Evolutionary conservation across 1,284 basidiomycete species (phyloP).

Genomic region (Malassezia obtusa): DNA sequence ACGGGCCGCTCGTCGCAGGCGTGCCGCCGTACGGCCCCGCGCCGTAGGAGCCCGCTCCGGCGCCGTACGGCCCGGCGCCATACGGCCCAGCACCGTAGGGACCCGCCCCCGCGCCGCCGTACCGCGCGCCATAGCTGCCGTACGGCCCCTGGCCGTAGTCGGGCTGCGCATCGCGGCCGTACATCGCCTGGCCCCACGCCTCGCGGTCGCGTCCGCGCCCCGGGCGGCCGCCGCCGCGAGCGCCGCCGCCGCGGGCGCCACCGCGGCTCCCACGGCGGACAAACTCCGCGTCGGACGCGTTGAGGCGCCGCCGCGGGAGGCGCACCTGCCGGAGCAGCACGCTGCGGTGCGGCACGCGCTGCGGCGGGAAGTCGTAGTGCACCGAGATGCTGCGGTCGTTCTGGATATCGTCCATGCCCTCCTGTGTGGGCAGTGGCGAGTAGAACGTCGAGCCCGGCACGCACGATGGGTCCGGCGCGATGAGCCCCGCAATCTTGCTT

Average conservation of each 20-base stretch:
- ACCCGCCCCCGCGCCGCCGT: conserved; percentile 1
- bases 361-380: conserved; percentile 78
- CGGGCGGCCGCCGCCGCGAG: conserved; percentile 19
- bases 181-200: neutral
- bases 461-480: conserved; percentile 74
- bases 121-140: neutral
- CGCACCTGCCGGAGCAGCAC: conserved; percentile 68
- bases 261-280: conserved; percentile 51
- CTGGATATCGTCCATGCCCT: conserved; percentile 60
- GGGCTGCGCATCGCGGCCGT: conserved; percentile 10
- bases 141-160: conserved; percentile 14
- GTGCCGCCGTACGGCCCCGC: conserved; percentile 16
- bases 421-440: conserved; percentile 56
- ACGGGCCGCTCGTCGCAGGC: no score
- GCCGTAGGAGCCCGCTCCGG: neutral
- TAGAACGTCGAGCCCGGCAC: conserved; percentile 84
- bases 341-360: conserved; percentile 73
- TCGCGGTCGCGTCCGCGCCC: conserved; percentile 9
- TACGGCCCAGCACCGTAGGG: neutral
- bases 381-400: conserved; percentile 79
- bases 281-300: conserved; percentile 63
- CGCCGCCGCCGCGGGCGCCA: conserved; percentile 23
- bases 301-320: conserved; percentile 59
- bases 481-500: conserved; percentile 68
- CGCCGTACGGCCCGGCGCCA: conserved; percentile 9